Conservation (phyloP, 2,329 filamentous ascomycete genomes). For the Stenocarpella maydis region DNA sequence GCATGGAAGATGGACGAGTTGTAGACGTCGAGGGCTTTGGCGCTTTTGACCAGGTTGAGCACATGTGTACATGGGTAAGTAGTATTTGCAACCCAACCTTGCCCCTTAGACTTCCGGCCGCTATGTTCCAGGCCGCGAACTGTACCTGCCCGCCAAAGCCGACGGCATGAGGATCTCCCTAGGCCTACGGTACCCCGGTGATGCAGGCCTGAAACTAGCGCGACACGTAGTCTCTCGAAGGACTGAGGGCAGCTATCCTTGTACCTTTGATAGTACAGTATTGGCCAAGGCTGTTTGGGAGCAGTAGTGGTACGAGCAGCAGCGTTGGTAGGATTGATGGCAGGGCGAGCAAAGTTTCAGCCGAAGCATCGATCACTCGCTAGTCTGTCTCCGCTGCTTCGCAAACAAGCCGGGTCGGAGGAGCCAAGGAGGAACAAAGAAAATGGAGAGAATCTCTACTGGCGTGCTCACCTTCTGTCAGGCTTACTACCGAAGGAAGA, state of each 20-base stretch:
- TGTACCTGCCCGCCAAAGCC: not conserved
- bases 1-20: constrained; percentile 1
- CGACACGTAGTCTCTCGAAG: not conserved
- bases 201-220: not conserved
- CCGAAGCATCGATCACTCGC: not conserved
- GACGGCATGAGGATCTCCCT: not conserved
- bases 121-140: not conserved
- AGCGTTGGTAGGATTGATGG: not conserved
- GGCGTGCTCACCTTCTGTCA: not conserved
- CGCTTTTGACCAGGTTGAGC: constrained; percentile 1
- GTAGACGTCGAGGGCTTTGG: not conserved
- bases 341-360: not conserved
- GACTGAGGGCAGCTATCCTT: not conserved
- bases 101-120: not conserved
- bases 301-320: too few relatives aligned
- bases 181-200: not conserved
- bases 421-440: not conserved
- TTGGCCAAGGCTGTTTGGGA: not conserved
- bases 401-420: not conserved
- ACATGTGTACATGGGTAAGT: too few relatives aligned
- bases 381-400: not conserved
- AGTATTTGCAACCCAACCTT: constrained; percentile 2
- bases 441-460: not conserved
- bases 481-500: not conserved
- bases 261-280: not conserved